Evolutionary conservation across 345 rosid species (phyloP).

Genomic region (Noccaea bulbosa): DNA sequence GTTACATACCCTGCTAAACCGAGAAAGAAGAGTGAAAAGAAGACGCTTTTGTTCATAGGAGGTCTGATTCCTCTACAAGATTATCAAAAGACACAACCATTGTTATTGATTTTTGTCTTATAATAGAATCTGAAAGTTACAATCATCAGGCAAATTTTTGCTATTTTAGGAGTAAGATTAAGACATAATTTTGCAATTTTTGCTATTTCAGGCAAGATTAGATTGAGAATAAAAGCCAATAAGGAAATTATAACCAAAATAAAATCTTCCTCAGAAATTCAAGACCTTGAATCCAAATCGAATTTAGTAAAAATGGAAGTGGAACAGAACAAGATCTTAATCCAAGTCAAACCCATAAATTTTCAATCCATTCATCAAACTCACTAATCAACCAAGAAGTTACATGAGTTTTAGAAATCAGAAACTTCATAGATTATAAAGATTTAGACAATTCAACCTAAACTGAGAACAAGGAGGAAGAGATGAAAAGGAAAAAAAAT

Average conservation of each 20-base stretch:
- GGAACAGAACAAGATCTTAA: background rate
- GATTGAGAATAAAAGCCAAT: background rate
- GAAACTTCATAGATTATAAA: background rate
- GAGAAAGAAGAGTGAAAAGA: conserved; percentile 78
- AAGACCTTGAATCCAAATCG: background rate
- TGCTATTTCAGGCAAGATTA: background rate
- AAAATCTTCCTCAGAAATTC: background rate
- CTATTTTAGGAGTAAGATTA: background rate
- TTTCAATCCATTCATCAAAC: background rate
- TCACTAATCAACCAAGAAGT: background rate
- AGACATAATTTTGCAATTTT: background rate
- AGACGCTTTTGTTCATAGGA: conserved; percentile 63
- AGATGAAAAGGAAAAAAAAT: background rate
- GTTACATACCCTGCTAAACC: conserved; percentile 82
- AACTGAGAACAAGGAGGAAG: background rate
- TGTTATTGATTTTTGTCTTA: background rate
- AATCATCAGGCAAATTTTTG: background rate
- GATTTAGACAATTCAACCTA: background rate
- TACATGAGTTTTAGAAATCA: background rate
- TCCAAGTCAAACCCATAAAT: background rate
- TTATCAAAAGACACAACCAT: conserved; percentile 19
- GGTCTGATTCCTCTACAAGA: conserved; percentile 72
- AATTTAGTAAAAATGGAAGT: background rate
- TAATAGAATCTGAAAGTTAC: conserved; percentile 8
- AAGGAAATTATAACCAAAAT: background rate